Evolutionary conservation across 2,329 filamentous ascomycete species (phyloP).

Genomic region (Trichoderma sp.): DNA sequence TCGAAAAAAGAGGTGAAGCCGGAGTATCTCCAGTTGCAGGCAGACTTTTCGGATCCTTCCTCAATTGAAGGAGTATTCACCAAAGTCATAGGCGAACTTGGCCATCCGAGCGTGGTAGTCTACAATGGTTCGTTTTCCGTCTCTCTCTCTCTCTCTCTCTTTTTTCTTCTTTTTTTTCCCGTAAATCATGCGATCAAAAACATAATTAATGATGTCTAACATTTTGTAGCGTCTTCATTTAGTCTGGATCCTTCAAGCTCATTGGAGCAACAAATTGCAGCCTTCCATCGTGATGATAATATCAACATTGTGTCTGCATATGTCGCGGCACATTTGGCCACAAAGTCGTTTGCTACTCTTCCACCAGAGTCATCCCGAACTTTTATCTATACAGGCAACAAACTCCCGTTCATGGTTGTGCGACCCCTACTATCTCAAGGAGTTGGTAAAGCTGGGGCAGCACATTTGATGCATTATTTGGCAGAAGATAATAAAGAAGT

Average conservation of each 20-base stretch:
- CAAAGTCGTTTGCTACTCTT: neutral
- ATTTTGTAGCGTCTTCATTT: neutral
- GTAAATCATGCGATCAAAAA: neutral
- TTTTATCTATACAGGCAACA: slow-evolving; percentile 2
- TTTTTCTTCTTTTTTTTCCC: neutral
- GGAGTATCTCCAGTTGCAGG: neutral
- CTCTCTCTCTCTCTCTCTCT: no score
- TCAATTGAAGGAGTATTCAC: neutral
- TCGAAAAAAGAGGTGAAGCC: neutral
- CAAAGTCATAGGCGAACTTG: neutral
- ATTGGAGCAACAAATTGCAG: neutral
- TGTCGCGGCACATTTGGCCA: neutral
- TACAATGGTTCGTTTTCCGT: neutral
- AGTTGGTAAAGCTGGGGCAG: slow-evolving; percentile 39
- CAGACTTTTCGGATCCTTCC: neutral
- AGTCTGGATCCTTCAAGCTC: neutral
- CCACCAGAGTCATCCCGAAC: neutral
- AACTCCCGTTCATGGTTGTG: slow-evolving; percentile 23
- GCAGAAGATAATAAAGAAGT: slow-evolving; percentile 21
- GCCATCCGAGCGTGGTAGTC: neutral
- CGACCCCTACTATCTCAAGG: slow-evolving; percentile 36
- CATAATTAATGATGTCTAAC: neutral
- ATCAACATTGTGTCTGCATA: neutral
- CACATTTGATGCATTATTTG: slow-evolving; percentile 31
- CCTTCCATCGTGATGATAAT: neutral